Evolutionary conservation across 73 alveolate species (phyloP).

Genomic region (Paraurostyla sp.): DNA sequence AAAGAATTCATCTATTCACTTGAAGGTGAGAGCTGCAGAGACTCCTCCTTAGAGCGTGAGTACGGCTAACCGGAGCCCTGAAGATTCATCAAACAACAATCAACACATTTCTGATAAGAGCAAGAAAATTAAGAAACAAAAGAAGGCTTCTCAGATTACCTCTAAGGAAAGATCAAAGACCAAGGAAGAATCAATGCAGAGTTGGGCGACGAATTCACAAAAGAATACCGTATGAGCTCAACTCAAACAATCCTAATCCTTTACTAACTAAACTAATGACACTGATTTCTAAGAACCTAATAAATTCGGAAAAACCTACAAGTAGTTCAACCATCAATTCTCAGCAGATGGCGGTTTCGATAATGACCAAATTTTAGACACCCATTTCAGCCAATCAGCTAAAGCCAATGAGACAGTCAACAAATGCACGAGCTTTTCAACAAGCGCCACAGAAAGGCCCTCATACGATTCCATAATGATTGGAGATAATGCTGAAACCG

Average conservation of each 20-base stretch:
- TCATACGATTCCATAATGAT: constrained; percentile 2
- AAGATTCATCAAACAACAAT: not conserved
- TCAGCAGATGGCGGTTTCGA: too few relatives aligned
- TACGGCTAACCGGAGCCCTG: not conserved
- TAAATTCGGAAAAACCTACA: not conserved
- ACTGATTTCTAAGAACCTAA: not conserved
- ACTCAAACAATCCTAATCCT: not conserved
- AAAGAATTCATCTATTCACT: not conserved
- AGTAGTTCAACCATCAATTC: not conserved
- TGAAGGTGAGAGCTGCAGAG: not conserved
- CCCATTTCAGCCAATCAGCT: not conserved
- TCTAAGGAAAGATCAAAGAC: too few relatives aligned
- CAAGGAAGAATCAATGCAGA: not conserved
- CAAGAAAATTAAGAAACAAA: constrained; percentile 1
- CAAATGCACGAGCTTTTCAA: constrained; percentile 13
- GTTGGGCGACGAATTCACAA: not conserved
- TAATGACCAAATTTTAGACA: too few relatives aligned
- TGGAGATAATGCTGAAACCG: not conserved
- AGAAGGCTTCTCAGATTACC: too few relatives aligned
- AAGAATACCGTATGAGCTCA: constrained; percentile 18
- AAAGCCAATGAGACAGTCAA: not conserved
- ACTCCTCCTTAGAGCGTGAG: not conserved
- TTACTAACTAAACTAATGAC: not conserved
- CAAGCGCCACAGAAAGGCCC: not conserved
- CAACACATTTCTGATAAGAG: not conserved